These are phyloP conservation scores for Aspergillus eucalypticola DNA, from an alignment of 2,329 filamentous ascomycete genomes.

Conservation along the genomic window DNA sequence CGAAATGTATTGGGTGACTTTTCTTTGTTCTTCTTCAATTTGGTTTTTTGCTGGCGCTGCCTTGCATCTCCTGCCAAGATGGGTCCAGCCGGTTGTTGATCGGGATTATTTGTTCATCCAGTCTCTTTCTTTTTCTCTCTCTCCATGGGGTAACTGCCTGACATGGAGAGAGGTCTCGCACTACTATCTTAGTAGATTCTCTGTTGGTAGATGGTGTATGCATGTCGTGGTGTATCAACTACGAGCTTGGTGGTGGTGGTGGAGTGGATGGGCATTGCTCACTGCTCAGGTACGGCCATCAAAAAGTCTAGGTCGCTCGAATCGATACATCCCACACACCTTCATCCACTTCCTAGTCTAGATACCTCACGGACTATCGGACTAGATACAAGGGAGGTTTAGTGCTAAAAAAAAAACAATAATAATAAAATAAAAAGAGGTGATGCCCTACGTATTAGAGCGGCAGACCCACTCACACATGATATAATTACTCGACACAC, in stretches of 20 bases:
- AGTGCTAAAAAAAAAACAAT: not conserved
- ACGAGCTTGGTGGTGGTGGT: not conserved
- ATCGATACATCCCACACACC: not conserved
- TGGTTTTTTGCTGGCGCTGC: not conserved
- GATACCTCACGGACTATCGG: not conserved
- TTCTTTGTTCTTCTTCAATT: not conserved
- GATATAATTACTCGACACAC: not conserved
- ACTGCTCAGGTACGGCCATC: not conserved
- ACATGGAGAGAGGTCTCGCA: not conserved
- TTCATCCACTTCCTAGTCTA: too few species aligned
- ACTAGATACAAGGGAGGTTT: not conserved
- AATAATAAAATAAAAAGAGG: too few species aligned
- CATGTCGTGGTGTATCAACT: not conserved
- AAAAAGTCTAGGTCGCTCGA: not conserved
- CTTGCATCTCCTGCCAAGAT: slow-evolving; percentile 4
- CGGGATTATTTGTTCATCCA: too few species aligned
- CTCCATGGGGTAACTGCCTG: not conserved
- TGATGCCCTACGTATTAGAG: not conserved
- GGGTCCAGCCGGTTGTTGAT: not conserved
- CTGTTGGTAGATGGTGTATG: too few species aligned
- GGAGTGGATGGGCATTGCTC: not conserved
- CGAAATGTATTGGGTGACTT: not conserved
- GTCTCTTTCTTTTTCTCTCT: not conserved
- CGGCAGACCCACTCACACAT: not conserved
- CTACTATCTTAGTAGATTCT: too few species aligned